Evolutionary conservation across 306 rosid genomes (phyloP).

Genomic region (Dicorynia guianensis): DNA sequence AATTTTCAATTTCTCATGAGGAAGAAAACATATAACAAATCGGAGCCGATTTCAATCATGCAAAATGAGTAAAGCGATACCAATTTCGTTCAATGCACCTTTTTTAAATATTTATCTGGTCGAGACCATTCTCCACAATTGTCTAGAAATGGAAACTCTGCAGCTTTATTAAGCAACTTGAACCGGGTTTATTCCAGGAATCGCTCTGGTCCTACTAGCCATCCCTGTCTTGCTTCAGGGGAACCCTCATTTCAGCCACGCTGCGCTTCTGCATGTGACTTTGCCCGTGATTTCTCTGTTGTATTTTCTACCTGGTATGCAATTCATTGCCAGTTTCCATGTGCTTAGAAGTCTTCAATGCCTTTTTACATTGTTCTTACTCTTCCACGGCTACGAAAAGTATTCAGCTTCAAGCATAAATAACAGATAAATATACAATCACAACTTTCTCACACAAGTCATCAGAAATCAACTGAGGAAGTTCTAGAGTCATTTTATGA

Average conservation of each 20-base stretch:
- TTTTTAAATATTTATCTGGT: slow-evolving; percentile 34
- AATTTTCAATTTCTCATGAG: slow-evolving; percentile 8
- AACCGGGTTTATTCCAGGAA: slow-evolving; percentile 27
- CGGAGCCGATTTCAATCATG: slow-evolving; percentile 38
- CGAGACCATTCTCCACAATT: slow-evolving; percentile 42
- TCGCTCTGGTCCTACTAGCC: slow-evolving; percentile 40
- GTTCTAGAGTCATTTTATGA: neutral
- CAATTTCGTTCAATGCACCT: neutral
- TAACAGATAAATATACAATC: neutral
- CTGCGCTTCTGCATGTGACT: slow-evolving; percentile 46
- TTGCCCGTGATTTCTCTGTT: slow-evolving; percentile 34
- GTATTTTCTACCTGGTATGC: neutral
- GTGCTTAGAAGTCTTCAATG: neutral
- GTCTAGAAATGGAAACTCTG: slow-evolving; percentile 41
- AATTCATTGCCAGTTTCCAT: neutral
- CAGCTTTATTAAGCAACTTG: slow-evolving; percentile 48
- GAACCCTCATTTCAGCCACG: slow-evolving; percentile 37
- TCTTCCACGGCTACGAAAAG: too few species aligned
- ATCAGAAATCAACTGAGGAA: neutral
- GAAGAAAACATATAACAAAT: slow-evolving; percentile 12
- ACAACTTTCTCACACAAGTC: neutral
- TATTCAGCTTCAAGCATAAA: slow-evolving; percentile 12
- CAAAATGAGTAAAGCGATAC: slow-evolving; percentile 22
- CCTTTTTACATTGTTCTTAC: slow-evolving; percentile 8
- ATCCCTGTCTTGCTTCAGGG: slow-evolving; percentile 43